These are phyloP conservation scores for Dendrobium catenatum DNA, from an alignment of 106 monocot genomes.

Conservation along the genomic window DNA sequence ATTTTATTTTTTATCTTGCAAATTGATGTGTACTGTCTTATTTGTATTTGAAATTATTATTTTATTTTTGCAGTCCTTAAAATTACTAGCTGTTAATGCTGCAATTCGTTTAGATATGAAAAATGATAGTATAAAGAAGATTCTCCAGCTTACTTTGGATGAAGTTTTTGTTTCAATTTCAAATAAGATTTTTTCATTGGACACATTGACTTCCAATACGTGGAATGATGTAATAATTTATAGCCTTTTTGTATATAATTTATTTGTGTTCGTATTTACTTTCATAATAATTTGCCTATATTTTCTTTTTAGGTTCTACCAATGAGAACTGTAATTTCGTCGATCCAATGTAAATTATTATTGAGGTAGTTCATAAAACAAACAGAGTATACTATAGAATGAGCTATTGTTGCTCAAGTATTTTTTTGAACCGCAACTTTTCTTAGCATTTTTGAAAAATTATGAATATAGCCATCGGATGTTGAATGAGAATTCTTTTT, in stretches of 20 bases:
- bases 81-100: conserved; percentile 79
- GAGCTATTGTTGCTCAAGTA: background rate
- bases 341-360: conserved; percentile 19
- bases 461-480: no score
- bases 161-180: conserved; percentile 21
- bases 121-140: conserved; percentile 62
- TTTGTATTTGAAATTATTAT: background rate
- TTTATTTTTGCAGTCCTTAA: conserved; percentile 70
- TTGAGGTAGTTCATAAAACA: conserved; percentile 20
- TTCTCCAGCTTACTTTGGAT: conserved; percentile 54
- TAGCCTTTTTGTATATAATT: background rate
- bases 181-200: conserved; percentile 41
- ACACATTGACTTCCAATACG: conserved; percentile 80
- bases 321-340: conserved; percentile 10
- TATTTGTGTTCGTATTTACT: no score
- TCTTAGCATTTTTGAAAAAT: no score
- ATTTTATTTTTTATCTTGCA: no score
- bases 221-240: conserved; percentile 62
- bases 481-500: no score
- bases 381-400: conserved; percentile 3
- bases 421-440: background rate
- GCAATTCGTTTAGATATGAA: conserved; percentile 72
- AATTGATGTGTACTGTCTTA: background rate
- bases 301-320: conserved; percentile 3
- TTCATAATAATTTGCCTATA: no score